Evolutionary conservation across 139 green algal genomes (phyloP), one percentile per base, ranked within the genome.

Genomic region (Mesostigma viride): DNA sequence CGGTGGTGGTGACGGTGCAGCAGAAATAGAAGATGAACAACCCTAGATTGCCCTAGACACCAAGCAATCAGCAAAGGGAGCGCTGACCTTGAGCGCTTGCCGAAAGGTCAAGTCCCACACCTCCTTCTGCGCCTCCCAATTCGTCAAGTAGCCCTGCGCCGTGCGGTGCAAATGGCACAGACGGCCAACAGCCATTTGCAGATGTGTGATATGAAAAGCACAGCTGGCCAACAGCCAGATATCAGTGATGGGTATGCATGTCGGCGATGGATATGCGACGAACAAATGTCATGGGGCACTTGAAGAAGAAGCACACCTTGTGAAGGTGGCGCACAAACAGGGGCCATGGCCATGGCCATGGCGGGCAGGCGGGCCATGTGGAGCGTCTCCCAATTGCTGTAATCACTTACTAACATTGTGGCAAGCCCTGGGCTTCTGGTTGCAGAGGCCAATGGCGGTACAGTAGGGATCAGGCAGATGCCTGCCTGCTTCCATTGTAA

Each of bases 41-140:
- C n/a, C n/a, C n/a, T n/a, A n/a, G n/a, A n/a, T n/a, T n/a, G n/a
- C n/a, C n/a, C n/a, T n/a, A n/a, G n/a, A n/a, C n/a, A n/a, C n/a
- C n/a, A n/a, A n/a, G n/a, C n/a, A n/a, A n/a, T 17, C 5, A 62
- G 14, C 6, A 31, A 34, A 28, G 14, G n/a, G 26, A 62, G 53
- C 17, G 22, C 69, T 44, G 22, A 73, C 67, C 28, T 73, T 73
- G 14, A 73, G 58, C 28, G 36, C 14, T 5, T 61, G 17, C 3
- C 6, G 4, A 60, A 75, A 69, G 4, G 62, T 64, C n/a, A 35
- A 20, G 44, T 72, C 68, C 68, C 68, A 76, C n/a, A 76, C 34
- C 3, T 69, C 56, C 5, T 24, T 48, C 65, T 76, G 70, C 5
- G 30, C 20, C 3, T 76, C 70, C 70, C 70, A 76, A 44, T 69